Evolutionary conservation across 2,329 filamentous ascomycete genomes (phyloP).

Genomic region (Ceratocystis ficicola): DNA sequence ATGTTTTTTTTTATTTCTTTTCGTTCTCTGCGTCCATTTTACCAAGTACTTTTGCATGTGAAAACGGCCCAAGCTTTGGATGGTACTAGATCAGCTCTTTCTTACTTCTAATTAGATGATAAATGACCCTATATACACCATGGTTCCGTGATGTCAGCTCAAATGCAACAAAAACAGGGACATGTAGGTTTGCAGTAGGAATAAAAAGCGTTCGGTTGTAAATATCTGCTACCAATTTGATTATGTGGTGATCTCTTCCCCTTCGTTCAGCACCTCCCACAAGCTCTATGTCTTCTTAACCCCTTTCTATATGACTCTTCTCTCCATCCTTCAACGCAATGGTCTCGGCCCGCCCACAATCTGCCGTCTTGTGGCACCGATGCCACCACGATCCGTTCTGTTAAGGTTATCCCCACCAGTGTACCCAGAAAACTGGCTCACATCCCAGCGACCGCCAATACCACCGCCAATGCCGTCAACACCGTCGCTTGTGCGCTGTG

Average conservation of each 20-base stretch:
- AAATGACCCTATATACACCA: no score
- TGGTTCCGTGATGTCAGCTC: no score
- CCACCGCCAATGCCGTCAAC: constrained; percentile 56
- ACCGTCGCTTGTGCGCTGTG: constrained; percentile 39
- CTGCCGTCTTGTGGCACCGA: constrained; percentile 59
- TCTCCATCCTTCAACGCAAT: constrained; percentile 25
- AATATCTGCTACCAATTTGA: neutral
- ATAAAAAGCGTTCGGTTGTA: neutral
- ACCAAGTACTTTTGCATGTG: neutral
- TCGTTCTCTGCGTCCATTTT: neutral
- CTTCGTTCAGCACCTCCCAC: neutral
- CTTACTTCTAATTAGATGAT: no score
- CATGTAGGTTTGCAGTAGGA: neutral
- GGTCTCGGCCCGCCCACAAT: constrained; percentile 63
- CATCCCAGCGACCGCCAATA: constrained; percentile 58
- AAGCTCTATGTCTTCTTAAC: neutral
- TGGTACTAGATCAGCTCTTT: no score
- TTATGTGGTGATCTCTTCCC: neutral
- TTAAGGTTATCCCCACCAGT: constrained; percentile 67
- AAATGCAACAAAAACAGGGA: neutral
- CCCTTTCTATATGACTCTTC: constrained; percentile 32
- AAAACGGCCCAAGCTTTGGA: neutral
- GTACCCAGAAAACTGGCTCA: constrained; percentile 62
- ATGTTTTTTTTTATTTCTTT: neutral
- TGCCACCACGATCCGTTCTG: constrained; percentile 45